Conservation (phyloP, 768 basidiomycete species). For the Cantharellus cinnabarinus region DNA sequence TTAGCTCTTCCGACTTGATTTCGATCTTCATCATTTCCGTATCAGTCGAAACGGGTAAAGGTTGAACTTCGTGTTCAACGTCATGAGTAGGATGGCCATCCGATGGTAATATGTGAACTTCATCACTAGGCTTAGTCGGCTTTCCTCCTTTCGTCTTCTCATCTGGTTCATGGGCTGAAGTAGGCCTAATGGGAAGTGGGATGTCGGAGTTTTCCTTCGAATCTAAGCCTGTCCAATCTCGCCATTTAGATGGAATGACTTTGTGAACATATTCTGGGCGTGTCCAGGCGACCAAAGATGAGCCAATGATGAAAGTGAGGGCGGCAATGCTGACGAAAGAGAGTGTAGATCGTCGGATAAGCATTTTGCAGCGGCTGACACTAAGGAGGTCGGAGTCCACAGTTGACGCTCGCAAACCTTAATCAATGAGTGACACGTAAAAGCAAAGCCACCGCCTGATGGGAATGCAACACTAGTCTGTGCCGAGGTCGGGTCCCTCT, state of each 20-base stretch:
- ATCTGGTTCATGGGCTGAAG: neutral
- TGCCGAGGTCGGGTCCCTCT: neutral
- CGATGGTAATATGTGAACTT: neutral
- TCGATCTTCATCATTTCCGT: neutral
- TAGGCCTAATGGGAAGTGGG: slow-evolving; percentile 1
- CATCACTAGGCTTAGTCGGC: too few relatives aligned
- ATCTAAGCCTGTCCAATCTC: slow-evolving; percentile 1
- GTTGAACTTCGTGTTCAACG: neutral
- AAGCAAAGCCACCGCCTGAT: too few relatives aligned
- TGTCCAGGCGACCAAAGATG: neutral
- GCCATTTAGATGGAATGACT: neutral
- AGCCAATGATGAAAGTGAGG: neutral
- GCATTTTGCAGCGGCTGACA: too few relatives aligned
- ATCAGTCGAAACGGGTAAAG: neutral
- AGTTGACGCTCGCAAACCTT: too few relatives aligned
- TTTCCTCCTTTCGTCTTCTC: too few relatives aligned
- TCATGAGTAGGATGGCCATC: neutral
- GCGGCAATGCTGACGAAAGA: slow-evolving; percentile 4
- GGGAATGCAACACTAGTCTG: too few relatives aligned
- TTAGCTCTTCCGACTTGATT: neutral
- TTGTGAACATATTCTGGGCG: neutral
- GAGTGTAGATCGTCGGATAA: slow-evolving; percentile 6
- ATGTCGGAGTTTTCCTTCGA: neutral
- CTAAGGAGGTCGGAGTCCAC: too few relatives aligned
- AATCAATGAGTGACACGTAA: too few relatives aligned